phyloP scores from a whole-genome alignment of 2,329 filamentous ascomycete genomes.

The Elsinoe australis region DNA sequence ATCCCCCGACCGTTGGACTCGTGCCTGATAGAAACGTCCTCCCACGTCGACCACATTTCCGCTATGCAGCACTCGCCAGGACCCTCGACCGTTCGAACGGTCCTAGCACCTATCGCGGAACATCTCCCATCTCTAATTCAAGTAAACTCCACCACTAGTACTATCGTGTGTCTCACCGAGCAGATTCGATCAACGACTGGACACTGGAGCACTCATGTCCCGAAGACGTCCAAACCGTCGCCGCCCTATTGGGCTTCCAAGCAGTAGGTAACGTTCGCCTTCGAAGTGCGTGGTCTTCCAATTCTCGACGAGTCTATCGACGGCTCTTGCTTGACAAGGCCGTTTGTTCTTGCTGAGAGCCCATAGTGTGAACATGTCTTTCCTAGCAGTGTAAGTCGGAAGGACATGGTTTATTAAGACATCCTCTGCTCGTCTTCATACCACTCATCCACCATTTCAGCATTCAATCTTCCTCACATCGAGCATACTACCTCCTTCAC shows the following conservation, averaged over 20 bases:
- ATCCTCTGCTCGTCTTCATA: too few relatives aligned
- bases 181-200: neutral
- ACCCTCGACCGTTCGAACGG: constrained; percentile 1
- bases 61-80: constrained; percentile 1
- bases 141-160: neutral
- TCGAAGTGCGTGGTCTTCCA: neutral
- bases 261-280: constrained; percentile 3
- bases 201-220: neutral
- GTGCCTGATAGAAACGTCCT: constrained; percentile 1
- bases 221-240: neutral
- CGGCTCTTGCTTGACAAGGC: neutral
- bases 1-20: neutral
- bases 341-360: neutral
- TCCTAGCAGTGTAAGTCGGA: too few relatives aligned
- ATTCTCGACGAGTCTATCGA: neutral
- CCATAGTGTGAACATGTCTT: too few relatives aligned
- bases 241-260: neutral
- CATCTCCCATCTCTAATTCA: neutral
- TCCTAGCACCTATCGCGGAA: neutral
- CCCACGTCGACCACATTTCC: too few relatives aligned
- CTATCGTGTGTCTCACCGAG: constrained; percentile 1
- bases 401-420: too few relatives aligned
- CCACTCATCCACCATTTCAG: too few relatives aligned
- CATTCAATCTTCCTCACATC: neutral
- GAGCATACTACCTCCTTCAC: neutral